A percentile compares a stretch with the other conserved stretches of the same genome.
Conservation (phyloP, 345 rosid species). For the Murraya koenigii region DNA sequence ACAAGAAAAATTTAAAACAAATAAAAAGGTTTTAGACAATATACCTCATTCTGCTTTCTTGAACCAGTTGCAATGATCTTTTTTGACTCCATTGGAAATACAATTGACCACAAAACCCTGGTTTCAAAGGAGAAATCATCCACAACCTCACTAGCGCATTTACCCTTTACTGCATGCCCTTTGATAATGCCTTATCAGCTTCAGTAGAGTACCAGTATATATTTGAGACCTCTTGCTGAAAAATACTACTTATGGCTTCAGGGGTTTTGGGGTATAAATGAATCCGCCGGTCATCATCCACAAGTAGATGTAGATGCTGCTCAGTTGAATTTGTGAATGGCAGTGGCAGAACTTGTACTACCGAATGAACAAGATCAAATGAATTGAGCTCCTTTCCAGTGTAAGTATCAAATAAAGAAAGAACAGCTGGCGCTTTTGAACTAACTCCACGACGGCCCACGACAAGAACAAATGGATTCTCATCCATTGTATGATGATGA, state of each 20-base stretch:
- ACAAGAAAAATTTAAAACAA: constrained; percentile 3
- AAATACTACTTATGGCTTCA: constrained; percentile 64
- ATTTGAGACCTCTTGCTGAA: constrained; percentile 66
- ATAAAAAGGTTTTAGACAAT: neutral
- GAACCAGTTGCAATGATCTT: constrained; percentile 73
- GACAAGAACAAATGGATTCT: constrained; percentile 86
- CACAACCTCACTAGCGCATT: constrained; percentile 46
- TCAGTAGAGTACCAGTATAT: constrained; percentile 89
- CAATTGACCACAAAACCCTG: constrained; percentile 81
- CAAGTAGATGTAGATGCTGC: constrained; percentile 82
- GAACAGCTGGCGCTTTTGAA: constrained; percentile 58
- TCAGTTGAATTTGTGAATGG: constrained; percentile 85
- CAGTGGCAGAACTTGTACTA: constrained; percentile 78
- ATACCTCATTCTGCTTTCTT: constrained; percentile 81
- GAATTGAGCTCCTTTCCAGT: constrained; percentile 71
- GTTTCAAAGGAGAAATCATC: constrained; percentile 82
- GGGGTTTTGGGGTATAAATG: constrained; percentile 88
- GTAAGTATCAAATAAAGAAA: constrained; percentile 85
- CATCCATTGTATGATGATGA: constrained; percentile 96
- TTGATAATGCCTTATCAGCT: constrained; percentile 62
- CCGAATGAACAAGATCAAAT: constrained; percentile 59
- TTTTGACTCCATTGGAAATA: constrained; percentile 86
- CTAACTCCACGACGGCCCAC: constrained; percentile 69
- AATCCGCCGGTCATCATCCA: constrained; percentile 57
- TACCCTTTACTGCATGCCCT: constrained; percentile 73